Evolutionary conservation across 2,329 filamentous ascomycete genomes (phyloP).

Genomic region (Bipolaris zeicola): DNA sequence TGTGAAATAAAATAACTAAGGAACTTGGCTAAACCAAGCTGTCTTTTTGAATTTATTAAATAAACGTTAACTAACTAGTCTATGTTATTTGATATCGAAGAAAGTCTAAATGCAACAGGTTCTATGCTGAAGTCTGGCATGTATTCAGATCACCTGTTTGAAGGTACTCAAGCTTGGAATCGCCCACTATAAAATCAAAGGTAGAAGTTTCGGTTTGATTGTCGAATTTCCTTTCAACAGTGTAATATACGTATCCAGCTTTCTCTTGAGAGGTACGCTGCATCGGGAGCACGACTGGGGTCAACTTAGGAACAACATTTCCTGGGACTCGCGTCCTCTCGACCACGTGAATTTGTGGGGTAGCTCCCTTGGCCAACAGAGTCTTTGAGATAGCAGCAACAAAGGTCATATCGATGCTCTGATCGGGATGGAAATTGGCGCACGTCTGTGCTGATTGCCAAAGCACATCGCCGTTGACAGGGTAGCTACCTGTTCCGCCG

Average conservation of each 20-base stretch:
- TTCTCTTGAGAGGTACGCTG: neutral
- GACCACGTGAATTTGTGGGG: neutral
- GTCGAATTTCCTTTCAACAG: neutral
- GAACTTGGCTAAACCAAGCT: too few species aligned
- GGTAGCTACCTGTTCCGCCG: conserved; percentile 12
- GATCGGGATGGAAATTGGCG: too few species aligned
- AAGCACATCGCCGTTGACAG: neutral
- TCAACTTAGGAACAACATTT: neutral
- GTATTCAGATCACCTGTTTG: neutral
- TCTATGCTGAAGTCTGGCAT: neutral
- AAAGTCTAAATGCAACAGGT: too few species aligned
- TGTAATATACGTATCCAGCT: neutral
- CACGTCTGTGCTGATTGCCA: neutral
- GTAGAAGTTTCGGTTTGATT: neutral
- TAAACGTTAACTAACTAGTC: too few species aligned
- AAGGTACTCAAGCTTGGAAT: neutral
- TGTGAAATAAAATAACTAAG: too few species aligned
- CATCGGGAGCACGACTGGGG: neutral
- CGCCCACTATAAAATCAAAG: neutral
- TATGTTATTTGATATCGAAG: too few species aligned
- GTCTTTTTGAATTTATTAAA: too few species aligned
- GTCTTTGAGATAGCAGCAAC: neutral
- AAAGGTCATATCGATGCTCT: neutral
- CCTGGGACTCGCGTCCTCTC: neutral
- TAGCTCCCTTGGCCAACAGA: neutral